These are phyloP conservation scores for Fusarium concolor DNA, from an alignment of 2,329 filamentous ascomycete genomes.

Conservation along the genomic window DNA sequence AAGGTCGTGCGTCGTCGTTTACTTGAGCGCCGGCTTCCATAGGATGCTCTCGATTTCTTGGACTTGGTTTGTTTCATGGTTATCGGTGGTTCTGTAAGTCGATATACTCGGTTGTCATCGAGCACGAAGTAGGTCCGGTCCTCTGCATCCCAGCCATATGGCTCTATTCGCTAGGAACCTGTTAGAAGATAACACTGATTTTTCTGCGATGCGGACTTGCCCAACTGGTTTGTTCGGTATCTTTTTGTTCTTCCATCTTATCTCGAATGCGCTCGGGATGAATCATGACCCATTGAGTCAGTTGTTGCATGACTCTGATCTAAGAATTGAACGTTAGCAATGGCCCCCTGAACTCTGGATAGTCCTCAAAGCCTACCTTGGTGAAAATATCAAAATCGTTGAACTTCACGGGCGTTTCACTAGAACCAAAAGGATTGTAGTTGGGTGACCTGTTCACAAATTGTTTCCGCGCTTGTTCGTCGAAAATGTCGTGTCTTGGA, in stretches of 20 bases:
- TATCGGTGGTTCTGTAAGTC: slow-evolving; percentile 78
- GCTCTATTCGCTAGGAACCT: slow-evolving; percentile 73
- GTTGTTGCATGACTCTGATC: slow-evolving; percentile 84
- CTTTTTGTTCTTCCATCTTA: slow-evolving; percentile 84
- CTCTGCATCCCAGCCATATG: slow-evolving; percentile 87
- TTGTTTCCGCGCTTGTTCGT: slow-evolving; percentile 92
- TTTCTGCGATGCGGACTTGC: slow-evolving; percentile 63
- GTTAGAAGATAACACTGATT: slow-evolving; percentile 28
- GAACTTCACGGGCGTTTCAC: slow-evolving; percentile 79
- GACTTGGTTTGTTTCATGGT: slow-evolving; percentile 74
- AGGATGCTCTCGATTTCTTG: slow-evolving; percentile 66
- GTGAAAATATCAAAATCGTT: slow-evolving; percentile 83
- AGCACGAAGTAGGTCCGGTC: slow-evolving; percentile 90
- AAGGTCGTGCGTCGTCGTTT: slow-evolving; percentile 75
- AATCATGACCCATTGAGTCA: slow-evolving; percentile 89
- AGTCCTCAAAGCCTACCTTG: slow-evolving; percentile 68
- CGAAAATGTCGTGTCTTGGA: slow-evolving; percentile 83
- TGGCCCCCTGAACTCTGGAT: too few relatives aligned
- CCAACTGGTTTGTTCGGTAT: slow-evolving; percentile 85
- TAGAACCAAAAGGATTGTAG: slow-evolving; percentile 86
- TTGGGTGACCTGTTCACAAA: slow-evolving; percentile 83
- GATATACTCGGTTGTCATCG: slow-evolving; percentile 94
- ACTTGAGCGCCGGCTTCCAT: slow-evolving; percentile 70
- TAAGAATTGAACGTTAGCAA: slow-evolving; percentile 45
- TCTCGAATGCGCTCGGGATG: slow-evolving; percentile 89